A percentile compares a stretch with the other conserved stretches of the same genome.
Evolutionary conservation across 768 basidiomycete genomes (phyloP).

Genomic region (Trametes elegans): DNA sequence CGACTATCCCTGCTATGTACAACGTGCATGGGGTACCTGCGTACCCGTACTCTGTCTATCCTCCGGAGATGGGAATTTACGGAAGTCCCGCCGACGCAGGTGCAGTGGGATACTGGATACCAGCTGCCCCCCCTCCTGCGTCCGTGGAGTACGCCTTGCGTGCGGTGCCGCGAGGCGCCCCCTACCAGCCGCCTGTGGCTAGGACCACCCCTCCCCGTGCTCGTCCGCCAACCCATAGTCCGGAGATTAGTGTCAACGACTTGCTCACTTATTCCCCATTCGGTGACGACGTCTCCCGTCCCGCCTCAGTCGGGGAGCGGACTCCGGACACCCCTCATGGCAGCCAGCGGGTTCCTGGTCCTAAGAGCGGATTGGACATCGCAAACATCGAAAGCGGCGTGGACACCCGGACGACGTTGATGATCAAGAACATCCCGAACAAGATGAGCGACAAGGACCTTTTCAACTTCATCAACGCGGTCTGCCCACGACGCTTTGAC

Average conservation of each 20-base stretch:
- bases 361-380: conserved; percentile 61
- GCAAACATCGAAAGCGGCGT: conserved; percentile 70
- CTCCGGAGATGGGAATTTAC: not conserved
- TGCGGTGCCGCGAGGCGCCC: not conserved
- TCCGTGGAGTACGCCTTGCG: conserved; percentile 18
- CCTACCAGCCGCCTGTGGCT: not conserved
- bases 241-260: not conserved
- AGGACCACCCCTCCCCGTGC: not conserved
- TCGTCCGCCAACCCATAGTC: not conserved
- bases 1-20: conserved; percentile 1
- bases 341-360: conserved; percentile 7
- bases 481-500: conserved; percentile 76
- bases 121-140: conserved; percentile 9
- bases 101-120: conserved; percentile 16
- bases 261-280: conserved; percentile 11
- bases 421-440: conserved; percentile 93
- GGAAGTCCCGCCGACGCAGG: not conserved
- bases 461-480: conserved; percentile 62
- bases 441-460: conserved; percentile 82
- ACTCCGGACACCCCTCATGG: not conserved
- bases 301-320: not conserved
- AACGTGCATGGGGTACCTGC: not conserved
- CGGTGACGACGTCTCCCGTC: not conserved
- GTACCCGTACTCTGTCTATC: conserved; percentile 11
- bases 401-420: conserved; percentile 82